A percentile compares a stretch with the other conserved stretches of the same genome.
phyloP scores from a whole-genome alignment of 2,329 filamentous ascomycete species.

The Ceratocystis papillata region DNA sequence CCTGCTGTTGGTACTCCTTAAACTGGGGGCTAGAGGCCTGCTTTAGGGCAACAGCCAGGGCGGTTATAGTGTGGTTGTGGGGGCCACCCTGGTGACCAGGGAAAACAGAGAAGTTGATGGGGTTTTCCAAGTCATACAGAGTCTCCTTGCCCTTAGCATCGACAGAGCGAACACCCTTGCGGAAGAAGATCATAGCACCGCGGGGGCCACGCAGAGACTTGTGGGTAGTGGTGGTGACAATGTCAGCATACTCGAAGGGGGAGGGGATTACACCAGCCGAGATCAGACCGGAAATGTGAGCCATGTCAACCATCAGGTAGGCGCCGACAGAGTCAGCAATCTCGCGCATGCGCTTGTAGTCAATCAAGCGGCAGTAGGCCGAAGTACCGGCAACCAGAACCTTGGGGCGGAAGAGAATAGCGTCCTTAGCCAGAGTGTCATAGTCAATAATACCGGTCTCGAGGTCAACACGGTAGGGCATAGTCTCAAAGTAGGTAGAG shows the following conservation, averaged over 20 bases:
- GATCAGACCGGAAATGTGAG: slow-evolving; percentile 93
- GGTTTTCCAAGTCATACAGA: slow-evolving; percentile 84
- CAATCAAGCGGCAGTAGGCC: slow-evolving; percentile 94
- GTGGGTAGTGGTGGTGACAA: slow-evolving; percentile 97
- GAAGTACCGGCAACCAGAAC: slow-evolving; percentile 92
- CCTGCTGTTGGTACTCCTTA: slow-evolving; percentile 85
- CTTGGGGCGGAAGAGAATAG: slow-evolving; percentile 87
- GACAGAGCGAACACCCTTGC: slow-evolving; percentile 83
- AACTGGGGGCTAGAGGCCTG: slow-evolving; percentile 87
- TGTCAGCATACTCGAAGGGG: slow-evolving; percentile 84
- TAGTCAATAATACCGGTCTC: slow-evolving; percentile 96
- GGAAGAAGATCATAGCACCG: slow-evolving; percentile 99
- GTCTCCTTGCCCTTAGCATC: slow-evolving; percentile 87
- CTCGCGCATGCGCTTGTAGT: slow-evolving; percentile 92
- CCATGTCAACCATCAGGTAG: slow-evolving; percentile 96
- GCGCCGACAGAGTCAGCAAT: slow-evolving; percentile 89
- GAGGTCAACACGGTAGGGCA: slow-evolving; percentile 85
- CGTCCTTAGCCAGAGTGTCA: slow-evolving; percentile 80
- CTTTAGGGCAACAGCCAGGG: slow-evolving; percentile 85
- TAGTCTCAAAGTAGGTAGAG: slow-evolving; percentile 98
- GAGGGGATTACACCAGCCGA: slow-evolving; percentile 87
- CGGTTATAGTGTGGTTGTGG: slow-evolving; percentile 99
- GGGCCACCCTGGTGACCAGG: slow-evolving; percentile 96
- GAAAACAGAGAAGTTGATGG: slow-evolving; percentile 99
- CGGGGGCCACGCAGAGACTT: slow-evolving; percentile 96